These are phyloP conservation scores for Lichtheimia corymbifera DNA, from an alignment of 371 early-diverging fungal species.

Conservation along the genomic window DNA sequence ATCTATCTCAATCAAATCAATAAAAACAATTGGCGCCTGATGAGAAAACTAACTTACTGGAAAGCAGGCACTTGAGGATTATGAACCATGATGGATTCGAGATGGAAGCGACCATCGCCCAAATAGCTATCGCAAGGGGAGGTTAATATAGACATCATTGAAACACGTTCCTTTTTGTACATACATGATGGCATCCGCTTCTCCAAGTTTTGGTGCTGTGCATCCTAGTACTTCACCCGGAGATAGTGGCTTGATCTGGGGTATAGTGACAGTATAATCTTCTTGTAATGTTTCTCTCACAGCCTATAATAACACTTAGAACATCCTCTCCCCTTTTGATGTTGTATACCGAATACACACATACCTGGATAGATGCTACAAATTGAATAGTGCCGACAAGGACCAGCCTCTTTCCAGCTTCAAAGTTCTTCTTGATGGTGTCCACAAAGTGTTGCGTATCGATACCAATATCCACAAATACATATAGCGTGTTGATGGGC, in stretches of 20 bases:
- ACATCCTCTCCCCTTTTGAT: not conserved
- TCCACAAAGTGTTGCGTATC: constrained; percentile 93
- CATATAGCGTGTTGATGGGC: constrained; percentile 94
- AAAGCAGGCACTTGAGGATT: constrained; percentile 93
- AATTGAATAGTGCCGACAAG: constrained; percentile 98
- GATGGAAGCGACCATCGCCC: constrained; percentile 99
- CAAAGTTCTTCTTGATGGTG: constrained; percentile 87
- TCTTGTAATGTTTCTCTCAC: constrained; percentile 63
- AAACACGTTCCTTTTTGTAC: constrained; percentile 1
- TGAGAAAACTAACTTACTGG: constrained; percentile 49
- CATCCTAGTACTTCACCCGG: constrained; percentile 99
- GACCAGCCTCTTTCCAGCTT: constrained; percentile 68
- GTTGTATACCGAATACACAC: not conserved
- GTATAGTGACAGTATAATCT: constrained; percentile 73
- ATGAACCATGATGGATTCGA: constrained; percentile 99
- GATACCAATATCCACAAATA: constrained; percentile 99
- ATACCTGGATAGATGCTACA: constrained; percentile 84
- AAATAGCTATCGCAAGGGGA: constrained; percentile 59
- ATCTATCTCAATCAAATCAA: constrained; percentile 38
- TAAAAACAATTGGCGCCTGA: no score
- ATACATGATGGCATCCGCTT: constrained; percentile 73
- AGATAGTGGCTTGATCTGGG: constrained; percentile 95
- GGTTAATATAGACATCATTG: not conserved
- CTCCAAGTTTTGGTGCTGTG: constrained; percentile 89
- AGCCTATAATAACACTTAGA: constrained; percentile 23